phyloP scores from a whole-genome alignment of 75 land plant species.

The Pseudotsuga menziesii region DNA sequence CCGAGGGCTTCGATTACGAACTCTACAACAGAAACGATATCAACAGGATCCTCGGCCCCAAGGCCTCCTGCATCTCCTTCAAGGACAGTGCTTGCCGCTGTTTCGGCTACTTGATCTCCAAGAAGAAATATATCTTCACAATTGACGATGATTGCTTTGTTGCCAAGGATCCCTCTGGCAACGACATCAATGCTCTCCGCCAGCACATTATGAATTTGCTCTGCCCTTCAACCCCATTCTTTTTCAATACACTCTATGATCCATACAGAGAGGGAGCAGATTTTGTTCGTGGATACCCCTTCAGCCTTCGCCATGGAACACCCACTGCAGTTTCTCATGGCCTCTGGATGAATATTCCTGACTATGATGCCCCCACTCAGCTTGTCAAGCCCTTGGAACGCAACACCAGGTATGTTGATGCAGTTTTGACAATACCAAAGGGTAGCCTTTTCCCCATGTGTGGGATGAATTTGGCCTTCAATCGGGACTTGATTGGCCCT shows the following conservation, averaged over 20 bases:
- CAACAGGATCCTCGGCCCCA: slow-evolving; percentile 70
- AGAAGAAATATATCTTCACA: slow-evolving; percentile 84
- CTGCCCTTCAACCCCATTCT: background rate
- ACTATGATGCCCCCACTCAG: slow-evolving; percentile 82
- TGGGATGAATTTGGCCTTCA: slow-evolving; percentile 62
- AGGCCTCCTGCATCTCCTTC: slow-evolving; percentile 83
- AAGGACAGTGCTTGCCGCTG: slow-evolving; percentile 91
- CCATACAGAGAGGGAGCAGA: background rate
- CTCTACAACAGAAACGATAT: slow-evolving; percentile 77
- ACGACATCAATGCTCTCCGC: background rate
- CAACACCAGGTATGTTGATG: slow-evolving; percentile 53
- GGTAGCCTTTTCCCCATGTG: slow-evolving; percentile 67
- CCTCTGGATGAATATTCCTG: slow-evolving; percentile 77
- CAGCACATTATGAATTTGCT: slow-evolving; percentile 9
- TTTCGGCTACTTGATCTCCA: slow-evolving; percentile 81
- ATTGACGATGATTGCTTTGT: slow-evolving; percentile 90
- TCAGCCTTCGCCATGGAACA: background rate
- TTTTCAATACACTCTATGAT: background rate
- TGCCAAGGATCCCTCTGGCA: slow-evolving; percentile 7
- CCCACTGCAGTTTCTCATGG: slow-evolving; percentile 45
- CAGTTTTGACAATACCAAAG: slow-evolving; percentile 56
- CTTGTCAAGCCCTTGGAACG: slow-evolving; percentile 57
- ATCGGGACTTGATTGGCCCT: slow-evolving; percentile 52
- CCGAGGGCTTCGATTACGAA: slow-evolving; percentile 84
- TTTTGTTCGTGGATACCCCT: background rate